Evolutionary conservation across 1,284 basidiomycete genomes (phyloP), one percentile per base, ranked within the genome.

Genomic region (Inonotus obliquus): DNA sequence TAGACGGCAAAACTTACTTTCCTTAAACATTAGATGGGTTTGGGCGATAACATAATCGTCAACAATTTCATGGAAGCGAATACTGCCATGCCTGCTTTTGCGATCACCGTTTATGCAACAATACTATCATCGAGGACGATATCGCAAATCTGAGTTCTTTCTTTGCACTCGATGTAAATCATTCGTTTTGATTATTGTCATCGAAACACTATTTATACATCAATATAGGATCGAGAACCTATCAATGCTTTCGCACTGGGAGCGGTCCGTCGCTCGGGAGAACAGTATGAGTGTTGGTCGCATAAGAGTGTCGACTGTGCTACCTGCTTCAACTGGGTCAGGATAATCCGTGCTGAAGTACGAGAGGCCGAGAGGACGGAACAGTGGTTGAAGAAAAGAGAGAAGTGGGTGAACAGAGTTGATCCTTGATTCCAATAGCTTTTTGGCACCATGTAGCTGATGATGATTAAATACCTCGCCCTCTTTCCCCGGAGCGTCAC

Each of bases 61-160:
- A 60, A 60, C 41, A 29, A 47, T 25, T 55, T 60, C 25, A 17
- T n/a, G 59, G 52, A 32, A 35, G n/a, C 23, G 59, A 60, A 55
- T 41, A 55, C 27, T 55, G 59, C 45, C 17, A 4, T 4, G 9
- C 6, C 14, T 60, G 59, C 29, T 23, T 23, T 52, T 60, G 59
- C n/a, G 52, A 60, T 37, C 25, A 60, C 19, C 49, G 59, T 6
- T 4, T n/a, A 37, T 9, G 35, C 19, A 60, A 60, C 52, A 55
- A 54, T 27, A 19, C 29, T 25, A 5, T 4, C 25, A 60, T 60
- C 19, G 59, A 60, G 23, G 51, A 54, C 35, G 23, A 54, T 4
- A 19, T 59, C 48, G 19, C 11, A 17, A n/a, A 41, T 35, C 39
- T 55, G 54, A 37, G 29, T 2, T 19, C 29, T 10, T 25, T 2